These are phyloP conservation scores for Apophysomyces elegans DNA, from an alignment of 371 early-diverging fungal species.

Conservation along the genomic window DNA sequence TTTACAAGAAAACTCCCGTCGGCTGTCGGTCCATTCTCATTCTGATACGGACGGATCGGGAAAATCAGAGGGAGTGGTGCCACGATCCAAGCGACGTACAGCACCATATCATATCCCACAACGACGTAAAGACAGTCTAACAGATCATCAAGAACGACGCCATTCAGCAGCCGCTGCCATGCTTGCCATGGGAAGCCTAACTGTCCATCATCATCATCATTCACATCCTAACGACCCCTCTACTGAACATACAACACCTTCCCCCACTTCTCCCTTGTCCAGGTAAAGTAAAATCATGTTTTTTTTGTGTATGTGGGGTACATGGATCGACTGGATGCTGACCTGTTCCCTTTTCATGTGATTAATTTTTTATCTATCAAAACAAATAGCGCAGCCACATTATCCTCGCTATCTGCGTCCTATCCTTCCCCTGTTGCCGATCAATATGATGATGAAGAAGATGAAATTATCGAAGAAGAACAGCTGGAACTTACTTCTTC, in stretches of 20 bases:
- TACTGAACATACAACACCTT: constrained; percentile 8
- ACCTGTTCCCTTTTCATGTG: constrained; percentile 1
- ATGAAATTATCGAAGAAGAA: constrained; percentile 21
- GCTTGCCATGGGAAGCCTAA: constrained; percentile 43
- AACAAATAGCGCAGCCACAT: background rate
- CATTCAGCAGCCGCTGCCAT: constrained; percentile 57
- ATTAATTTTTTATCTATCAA: background rate
- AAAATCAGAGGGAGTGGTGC: background rate
- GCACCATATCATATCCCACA: constrained; percentile 9
- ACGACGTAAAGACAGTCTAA: constrained; percentile 9
- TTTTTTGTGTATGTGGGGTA: background rate
- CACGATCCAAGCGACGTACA: constrained; percentile 15
- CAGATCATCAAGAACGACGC: constrained; percentile 37
- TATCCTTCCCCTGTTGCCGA: constrained; percentile 41
- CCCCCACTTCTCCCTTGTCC: constrained; percentile 20
- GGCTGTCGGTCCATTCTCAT: constrained; percentile 6
- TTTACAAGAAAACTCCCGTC: constrained; percentile 24
- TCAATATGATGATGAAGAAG: constrained; percentile 20
- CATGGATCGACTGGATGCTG: background rate
- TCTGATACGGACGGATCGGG: constrained; percentile 10
- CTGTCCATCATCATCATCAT: constrained; percentile 1
- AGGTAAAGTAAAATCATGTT: constrained; percentile 2
- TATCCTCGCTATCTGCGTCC: constrained; percentile 2
- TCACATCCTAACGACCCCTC: background rate
- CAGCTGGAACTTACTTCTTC: constrained; percentile 16